Evolutionary conservation across 345 rosid species (phyloP), one percentile per base, ranked within the genome.

Genomic region (Abelmoschus esculentus): DNA sequence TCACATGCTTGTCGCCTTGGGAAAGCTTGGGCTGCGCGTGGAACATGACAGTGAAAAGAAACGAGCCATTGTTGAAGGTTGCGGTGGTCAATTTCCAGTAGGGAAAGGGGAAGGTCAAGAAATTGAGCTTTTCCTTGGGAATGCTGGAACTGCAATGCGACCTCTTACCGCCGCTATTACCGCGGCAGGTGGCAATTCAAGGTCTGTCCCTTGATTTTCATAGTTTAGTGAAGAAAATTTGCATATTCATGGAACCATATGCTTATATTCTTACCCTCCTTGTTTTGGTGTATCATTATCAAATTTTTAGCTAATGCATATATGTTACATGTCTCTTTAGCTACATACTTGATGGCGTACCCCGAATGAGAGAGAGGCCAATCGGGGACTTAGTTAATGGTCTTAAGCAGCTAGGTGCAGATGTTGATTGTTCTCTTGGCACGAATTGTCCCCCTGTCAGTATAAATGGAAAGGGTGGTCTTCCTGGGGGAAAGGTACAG

Each of bases 91-190:
- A 52, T 95, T 95, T 77, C 98, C 97, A 0, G 90, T 80, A 52
- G 86, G 89, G 11, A 73, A 76, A 66, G 90, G 79, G 67, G 70
- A 87, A 29, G 85, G 80, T 57, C 74, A 76, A 52, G 90, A 84
- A 79, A 72, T 91, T 31, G 89, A 85, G 76, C 91, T 95, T 79
- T 95, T 88, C 89, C 96, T 95, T 5, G 99, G 99, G 40, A 95
- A 95, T 81, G 99, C 99, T 1, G 96, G 97, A 77, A 95, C 99
- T 12, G 99, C 99, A 17, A 91, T 95, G 96, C 97, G 99, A 36
- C 98, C 99, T 15, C 80, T 95, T 78, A 91, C 99, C 4, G 97
- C 99, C 75, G 97, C 97, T 17, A 86, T 95, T 72, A 85, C 91
- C 46, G 96, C 87, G 70, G 98, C 98, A 0, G 99, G 99, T 76